phyloP scores from a whole-genome alignment of 805 yeast genomes.

The Lipomyces yamanashiensis region DNA sequence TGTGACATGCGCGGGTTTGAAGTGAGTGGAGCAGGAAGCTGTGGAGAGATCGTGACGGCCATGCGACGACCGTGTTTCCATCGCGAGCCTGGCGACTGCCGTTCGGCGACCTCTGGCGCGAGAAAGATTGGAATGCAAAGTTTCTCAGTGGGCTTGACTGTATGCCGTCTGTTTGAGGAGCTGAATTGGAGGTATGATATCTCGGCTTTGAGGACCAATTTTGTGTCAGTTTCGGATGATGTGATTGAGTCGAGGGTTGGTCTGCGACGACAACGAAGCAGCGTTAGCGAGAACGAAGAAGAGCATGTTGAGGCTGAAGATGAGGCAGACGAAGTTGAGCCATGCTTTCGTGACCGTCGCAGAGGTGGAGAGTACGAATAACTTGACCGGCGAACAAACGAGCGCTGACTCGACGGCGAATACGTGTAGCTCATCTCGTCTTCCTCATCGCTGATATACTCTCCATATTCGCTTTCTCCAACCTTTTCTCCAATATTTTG shows the following conservation, averaged over 20 bases:
- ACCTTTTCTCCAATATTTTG: constrained; percentile 1
- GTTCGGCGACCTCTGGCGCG: neutral
- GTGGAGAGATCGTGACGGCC: neutral
- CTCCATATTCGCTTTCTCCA: neutral
- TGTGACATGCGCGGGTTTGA: constrained; percentile 17
- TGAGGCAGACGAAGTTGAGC: neutral
- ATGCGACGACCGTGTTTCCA: neutral
- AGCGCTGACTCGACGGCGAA: too few relatives aligned
- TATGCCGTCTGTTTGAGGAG: constrained; percentile 9
- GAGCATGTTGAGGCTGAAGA: neutral
- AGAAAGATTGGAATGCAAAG: constrained; percentile 6
- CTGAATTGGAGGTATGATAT: constrained; percentile 12
- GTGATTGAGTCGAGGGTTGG: neutral
- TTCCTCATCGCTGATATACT: neutral
- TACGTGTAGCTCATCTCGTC: neutral
- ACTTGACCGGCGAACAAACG: neutral
- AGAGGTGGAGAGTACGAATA: constrained; percentile 3
- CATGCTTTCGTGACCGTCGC: neutral
- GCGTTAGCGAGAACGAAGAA: neutral
- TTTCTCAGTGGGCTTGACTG: constrained; percentile 8
- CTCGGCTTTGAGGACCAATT: constrained; percentile 6
- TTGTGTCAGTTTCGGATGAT: neutral
- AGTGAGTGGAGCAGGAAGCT: neutral
- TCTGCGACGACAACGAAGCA: neutral
- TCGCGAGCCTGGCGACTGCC: neutral